Evolutionary conservation across 352 stramenopile species (phyloP), one percentile per base, ranked within the genome.

Genomic region (Phytophthora europaea): DNA sequence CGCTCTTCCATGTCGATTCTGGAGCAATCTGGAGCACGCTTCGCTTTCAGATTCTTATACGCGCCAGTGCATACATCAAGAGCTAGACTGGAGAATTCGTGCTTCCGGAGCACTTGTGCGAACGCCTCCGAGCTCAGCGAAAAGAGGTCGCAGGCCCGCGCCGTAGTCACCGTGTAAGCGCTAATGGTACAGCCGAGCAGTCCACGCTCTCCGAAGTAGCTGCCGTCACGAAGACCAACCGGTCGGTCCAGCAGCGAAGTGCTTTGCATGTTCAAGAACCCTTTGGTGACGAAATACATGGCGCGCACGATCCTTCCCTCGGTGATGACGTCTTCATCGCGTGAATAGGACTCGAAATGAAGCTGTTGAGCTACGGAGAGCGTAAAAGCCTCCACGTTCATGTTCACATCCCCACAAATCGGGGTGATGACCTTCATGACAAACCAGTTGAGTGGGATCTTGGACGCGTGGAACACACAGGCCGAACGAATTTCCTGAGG

Each of bases 241-340:
- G 65, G 71, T 22, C 38, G 56, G 8, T 63, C 65, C 22, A 64
- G 13, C 15, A 78, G 31, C 5, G 71, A 73, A 6, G 67, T 51
- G 36, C 72, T 70, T 34, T 82, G 56, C 12, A 77, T 65, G 3
- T 82, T 72, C 2, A 92, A 63, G 28, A 83, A 34, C 0, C 85
- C 85, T 9, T 81, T 79, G 6, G 89, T 70, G 43, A 92, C 85
- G 69, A 92, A 90, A 72, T 89, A 89, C 81, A 90, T 87, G 31
- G 79, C 73, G 31, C 75, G 80, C 7, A 74, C 53, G 61, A 90
- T 87, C 18, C 65, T 82, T 0, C 85, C 85, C 66, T 92, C 83
- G 16, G 80, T 65, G 4, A 92, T 63, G 6, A 90, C 81, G n/a
- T 56, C 70, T 47, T 92, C 84, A 34, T 83, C 78, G 23, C 79